Percentiles rank a stretch among this genome's conserved stretches.
Evolutionary conservation across 2,329 filamentous ascomycete genomes (phyloP).

Genomic region (Fusarium multiceps): DNA sequence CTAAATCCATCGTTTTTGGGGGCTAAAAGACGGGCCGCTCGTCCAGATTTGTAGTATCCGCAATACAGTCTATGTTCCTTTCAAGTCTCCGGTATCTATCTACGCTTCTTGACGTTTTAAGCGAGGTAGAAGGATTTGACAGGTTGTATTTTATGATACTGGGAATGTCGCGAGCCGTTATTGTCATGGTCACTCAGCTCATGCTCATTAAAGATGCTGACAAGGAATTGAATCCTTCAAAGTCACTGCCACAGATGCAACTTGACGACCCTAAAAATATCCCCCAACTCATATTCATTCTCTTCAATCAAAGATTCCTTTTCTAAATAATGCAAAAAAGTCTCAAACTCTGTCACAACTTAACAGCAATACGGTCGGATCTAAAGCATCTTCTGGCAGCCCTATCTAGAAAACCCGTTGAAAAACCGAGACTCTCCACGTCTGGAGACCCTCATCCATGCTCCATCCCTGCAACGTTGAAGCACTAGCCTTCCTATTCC

Average conservation of each 20-base stretch:
- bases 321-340: too few relatives aligned
- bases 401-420: background rate
- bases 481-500: background rate
- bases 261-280: background rate
- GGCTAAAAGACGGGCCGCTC: background rate
- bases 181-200: constrained; percentile 1
- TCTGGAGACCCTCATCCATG: background rate
- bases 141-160: background rate
- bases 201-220: background rate
- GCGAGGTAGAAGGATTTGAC: background rate
- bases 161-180: background rate
- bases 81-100: background rate
- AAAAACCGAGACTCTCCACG: background rate
- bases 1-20: background rate
- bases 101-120: background rate
- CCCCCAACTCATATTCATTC: too few relatives aligned
- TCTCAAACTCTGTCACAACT: background rate
- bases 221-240: constrained; percentile 7
- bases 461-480: background rate
- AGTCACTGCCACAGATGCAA: background rate
- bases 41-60: too few relatives aligned
- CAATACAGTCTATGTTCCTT: background rate
- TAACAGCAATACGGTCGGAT: background rate
- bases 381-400: background rate
- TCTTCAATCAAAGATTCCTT: too few relatives aligned